These are phyloP conservation scores for Chimonanthus praecox DNA, from an alignment of 164 flowering plant genomes.

Conservation along the genomic window DNA sequence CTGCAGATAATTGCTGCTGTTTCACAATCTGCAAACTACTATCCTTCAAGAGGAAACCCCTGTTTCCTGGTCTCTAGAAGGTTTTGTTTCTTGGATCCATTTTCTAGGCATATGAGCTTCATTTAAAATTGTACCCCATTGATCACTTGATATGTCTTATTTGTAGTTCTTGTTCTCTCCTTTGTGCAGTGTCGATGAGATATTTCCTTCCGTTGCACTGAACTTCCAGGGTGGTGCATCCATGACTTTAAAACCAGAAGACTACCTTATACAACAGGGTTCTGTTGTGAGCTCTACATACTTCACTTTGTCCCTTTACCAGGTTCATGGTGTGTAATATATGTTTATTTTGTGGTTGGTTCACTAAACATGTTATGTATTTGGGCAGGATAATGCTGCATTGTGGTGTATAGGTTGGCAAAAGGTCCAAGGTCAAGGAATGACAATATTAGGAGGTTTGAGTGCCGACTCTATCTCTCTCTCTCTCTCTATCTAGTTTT, in stretches of 20 bases:
- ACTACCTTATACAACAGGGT: constrained; percentile 53
- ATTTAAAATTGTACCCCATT: background rate
- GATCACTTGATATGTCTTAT: background rate
- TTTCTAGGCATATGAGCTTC: background rate
- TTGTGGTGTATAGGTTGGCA: constrained; percentile 96
- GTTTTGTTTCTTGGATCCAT: constrained; percentile 25
- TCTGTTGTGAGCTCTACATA: constrained; percentile 47
- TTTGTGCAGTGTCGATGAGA: constrained; percentile 43
- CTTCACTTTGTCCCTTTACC: background rate
- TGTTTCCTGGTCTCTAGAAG: constrained; percentile 58
- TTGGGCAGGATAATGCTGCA: constrained; percentile 51
- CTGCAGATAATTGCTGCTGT: constrained; percentile 49
- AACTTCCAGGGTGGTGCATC: constrained; percentile 84
- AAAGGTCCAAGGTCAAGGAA: constrained; percentile 52
- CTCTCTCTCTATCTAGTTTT: no score
- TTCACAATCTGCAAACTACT: constrained; percentile 43
- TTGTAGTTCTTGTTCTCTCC: constrained; percentile 3
- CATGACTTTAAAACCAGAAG: constrained; percentile 64
- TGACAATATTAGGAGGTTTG: constrained; percentile 93
- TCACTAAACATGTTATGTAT: constrained; percentile 1
- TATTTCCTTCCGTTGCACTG: constrained; percentile 70
- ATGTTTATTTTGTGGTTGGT: constrained; percentile 1
- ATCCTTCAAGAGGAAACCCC: constrained; percentile 52
- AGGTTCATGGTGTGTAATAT: background rate
- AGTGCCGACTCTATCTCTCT: no score